Evolutionary conservation across 768 basidiomycete genomes (phyloP).

Genomic region (Boletus sensibilis): DNA sequence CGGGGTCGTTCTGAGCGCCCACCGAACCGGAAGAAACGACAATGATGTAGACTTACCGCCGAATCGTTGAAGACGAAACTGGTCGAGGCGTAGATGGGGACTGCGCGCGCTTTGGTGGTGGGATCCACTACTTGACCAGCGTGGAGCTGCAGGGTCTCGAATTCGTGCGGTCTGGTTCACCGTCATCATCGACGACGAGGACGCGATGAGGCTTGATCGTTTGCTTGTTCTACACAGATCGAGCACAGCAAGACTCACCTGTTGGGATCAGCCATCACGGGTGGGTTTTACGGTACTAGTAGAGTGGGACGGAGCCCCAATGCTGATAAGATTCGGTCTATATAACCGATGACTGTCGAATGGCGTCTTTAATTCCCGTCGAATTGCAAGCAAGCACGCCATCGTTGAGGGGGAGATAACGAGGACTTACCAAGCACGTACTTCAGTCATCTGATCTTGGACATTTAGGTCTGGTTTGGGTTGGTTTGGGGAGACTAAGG

Average conservation of each 20-base stretch:
- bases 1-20: slow-evolving; percentile 4
- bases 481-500: no score
- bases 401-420: not conserved
- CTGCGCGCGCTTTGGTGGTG: slow-evolving; percentile 57
- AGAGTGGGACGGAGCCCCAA: no score
- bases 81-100: slow-evolving; percentile 59
- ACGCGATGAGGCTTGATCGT: not conserved
- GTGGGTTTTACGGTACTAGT: no score
- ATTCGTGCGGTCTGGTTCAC: slow-evolving; percentile 41
- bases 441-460: no score
- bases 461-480: no score
- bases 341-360: no score
- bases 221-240: not conserved
- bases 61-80: slow-evolving; percentile 58
- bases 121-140: slow-evolving; percentile 56
- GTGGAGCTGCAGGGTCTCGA: slow-evolving; percentile 63
- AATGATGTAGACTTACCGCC: slow-evolving; percentile 35
- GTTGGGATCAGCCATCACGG: slow-evolving; percentile 28
- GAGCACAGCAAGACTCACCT: slow-evolving; percentile 10
- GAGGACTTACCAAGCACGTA: no score
- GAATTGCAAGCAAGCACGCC: slow-evolving; percentile 11
- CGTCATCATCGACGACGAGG: not conserved
- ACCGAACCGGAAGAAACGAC: not conserved
- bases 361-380: not conserved
- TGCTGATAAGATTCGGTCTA: not conserved